Conservation (phyloP, 2,329 filamentous ascomycete species). For the Lachnellula occidentalis region DNA sequence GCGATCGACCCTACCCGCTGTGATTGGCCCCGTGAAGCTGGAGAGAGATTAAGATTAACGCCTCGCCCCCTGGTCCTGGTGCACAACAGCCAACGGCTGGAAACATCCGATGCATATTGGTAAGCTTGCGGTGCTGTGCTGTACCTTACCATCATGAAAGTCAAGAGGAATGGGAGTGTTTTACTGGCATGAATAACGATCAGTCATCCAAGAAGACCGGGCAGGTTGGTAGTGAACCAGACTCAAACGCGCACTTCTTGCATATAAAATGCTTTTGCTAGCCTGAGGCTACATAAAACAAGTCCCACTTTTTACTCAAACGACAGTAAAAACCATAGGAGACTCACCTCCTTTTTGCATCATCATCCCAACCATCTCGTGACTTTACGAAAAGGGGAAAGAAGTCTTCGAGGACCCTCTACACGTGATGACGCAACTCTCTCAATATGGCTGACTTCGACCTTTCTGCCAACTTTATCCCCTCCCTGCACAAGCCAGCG, state of each 20-base stretch:
- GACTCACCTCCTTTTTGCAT: neutral
- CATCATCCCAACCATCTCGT: neutral
- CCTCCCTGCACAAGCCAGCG: slow-evolving; percentile 79
- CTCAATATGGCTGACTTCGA: slow-evolving; percentile 45
- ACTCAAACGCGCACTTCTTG: neutral
- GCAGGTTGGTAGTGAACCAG: too few species aligned
- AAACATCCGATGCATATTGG: neutral
- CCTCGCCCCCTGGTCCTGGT: neutral
- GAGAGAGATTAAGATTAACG: slow-evolving; percentile 11
- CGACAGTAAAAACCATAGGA: neutral
- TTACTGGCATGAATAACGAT: neutral
- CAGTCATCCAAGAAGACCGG: neutral
- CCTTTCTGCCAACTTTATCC: slow-evolving; percentile 59
- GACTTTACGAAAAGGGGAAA: neutral
- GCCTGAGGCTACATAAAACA: neutral
- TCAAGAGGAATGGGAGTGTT: neutral
- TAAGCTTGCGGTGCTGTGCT: neutral
- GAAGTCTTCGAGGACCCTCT: neutral
- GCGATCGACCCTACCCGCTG: neutral
- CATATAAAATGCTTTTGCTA: too few species aligned
- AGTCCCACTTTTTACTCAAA: neutral
- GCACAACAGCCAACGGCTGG: neutral
- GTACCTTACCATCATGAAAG: neutral
- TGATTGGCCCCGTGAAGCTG: slow-evolving; percentile 2
- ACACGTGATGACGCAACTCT: slow-evolving; percentile 12